Conservation (phyloP, 345 rosid species). For the Orychophragmus violaceus region DNA sequence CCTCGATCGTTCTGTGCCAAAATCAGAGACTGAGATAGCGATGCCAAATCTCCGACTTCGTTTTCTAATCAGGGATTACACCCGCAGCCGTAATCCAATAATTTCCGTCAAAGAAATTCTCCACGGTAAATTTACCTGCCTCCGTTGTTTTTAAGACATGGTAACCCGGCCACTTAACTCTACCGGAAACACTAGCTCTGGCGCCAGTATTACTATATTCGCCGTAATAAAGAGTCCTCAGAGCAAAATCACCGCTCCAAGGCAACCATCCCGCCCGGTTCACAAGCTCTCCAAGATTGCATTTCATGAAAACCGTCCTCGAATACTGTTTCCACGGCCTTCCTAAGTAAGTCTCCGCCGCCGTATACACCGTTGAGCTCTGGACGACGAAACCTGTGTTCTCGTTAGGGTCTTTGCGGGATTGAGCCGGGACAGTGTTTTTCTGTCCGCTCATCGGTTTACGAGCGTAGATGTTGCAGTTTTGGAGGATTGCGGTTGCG, state of each 20-base stretch:
- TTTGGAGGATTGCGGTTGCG: too few relatives aligned
- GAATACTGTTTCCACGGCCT: constrained; percentile 79
- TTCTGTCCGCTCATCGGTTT: constrained; percentile 44
- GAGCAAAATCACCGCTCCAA: constrained; percentile 64
- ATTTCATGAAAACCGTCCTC: constrained; percentile 63
- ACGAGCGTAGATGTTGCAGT: constrained; percentile 55
- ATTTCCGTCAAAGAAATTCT: constrained; percentile 51
- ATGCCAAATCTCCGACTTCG: too few relatives aligned
- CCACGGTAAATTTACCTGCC: constrained; percentile 63
- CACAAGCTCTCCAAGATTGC: constrained; percentile 43
- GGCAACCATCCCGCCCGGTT: constrained; percentile 62
- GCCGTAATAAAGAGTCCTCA: constrained; percentile 66
- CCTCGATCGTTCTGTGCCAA: too few relatives aligned
- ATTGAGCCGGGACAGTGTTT: constrained; percentile 72
- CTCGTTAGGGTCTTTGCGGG: too few relatives aligned
- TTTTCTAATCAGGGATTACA: too few relatives aligned
- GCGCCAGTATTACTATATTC: constrained; percentile 69
- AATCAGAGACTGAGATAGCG: too few relatives aligned
- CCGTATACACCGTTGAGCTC: constrained; percentile 44
- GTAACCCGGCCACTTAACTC: constrained; percentile 72
- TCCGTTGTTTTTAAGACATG: constrained; percentile 39
- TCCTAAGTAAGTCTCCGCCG: constrained; percentile 54
- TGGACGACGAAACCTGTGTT: constrained; percentile 74
- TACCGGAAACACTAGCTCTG: constrained; percentile 48
- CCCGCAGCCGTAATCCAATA: constrained; percentile 73